Base-by-base conservation (phyloP, 202 grass and related monocot genomes). In the Elaeis oleifera region DNA sequence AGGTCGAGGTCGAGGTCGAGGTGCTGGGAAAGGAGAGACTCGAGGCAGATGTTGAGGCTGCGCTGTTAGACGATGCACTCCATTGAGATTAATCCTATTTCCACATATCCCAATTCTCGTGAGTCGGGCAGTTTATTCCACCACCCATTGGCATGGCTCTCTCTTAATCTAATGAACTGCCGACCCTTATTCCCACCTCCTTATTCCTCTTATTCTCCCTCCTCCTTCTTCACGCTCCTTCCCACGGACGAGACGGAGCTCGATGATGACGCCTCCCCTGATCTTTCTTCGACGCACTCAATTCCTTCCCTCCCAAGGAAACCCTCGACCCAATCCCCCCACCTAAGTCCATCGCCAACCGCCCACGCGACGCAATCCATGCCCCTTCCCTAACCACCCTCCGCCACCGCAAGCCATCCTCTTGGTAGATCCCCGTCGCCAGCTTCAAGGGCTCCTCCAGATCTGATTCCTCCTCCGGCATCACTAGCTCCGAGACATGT, bases 1-100 rank as follows among this genome's bases (percentile, higher is more conserved):
- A 96, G 74, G 52, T 96, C 87, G 15, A 87, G 81, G 56, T 96
- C 91, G 7, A 96, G 74, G 52, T 96, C 87, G 15, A 87, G 81
- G 11, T 87, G 87, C n/a, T 78, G 87, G 53, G 79, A 64, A 52
- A 96, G 87, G 50, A 96, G 91, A 16, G 79, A 74, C 54, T 96
- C 91, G 20, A 20, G 20, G 20, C 20, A 20, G 20, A 20, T 20
- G 20, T 20, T 20, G 20, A 20, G 20, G 20, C 20, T 20, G 20
- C 20, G 20, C 20, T 20, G 20, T 20, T 20, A 20, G 20, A 20
- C 20, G 20, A 20, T 20, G 20, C 20, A 20, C 20, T 20, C 20
- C 20, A 20, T 20, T 20, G 20, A 36, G 31, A 36, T 36, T 36
- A 31, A 7, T 9, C 6, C 31, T 6, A 6, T 36, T 36, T 8